A percentile compares a stretch with the other conserved stretches of the same genome.
Conservation (phyloP, 805 yeast species). For the Myxozyma udenii region DNA sequence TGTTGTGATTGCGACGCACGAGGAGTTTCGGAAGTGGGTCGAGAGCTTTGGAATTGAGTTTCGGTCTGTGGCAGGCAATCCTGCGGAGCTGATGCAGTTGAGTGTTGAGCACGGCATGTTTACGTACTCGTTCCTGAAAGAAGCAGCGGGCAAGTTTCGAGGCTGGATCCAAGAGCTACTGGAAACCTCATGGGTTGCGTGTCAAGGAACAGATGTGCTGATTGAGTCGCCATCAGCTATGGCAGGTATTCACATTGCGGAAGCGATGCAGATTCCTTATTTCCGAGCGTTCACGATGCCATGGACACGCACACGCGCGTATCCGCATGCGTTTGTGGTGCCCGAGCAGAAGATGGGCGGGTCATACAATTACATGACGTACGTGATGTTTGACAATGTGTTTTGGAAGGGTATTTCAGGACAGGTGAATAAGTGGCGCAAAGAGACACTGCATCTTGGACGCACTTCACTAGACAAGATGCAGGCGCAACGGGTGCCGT, state of each 20-base stretch:
- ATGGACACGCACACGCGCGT: constrained; percentile 93
- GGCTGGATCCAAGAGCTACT: constrained; percentile 80
- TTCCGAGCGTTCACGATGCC: constrained; percentile 98
- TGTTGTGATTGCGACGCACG: constrained; percentile 82
- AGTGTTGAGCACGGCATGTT: constrained; percentile 90
- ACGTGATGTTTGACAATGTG: constrained; percentile 86
- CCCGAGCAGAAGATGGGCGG: constrained; percentile 94
- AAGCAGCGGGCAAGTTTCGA: constrained; percentile 74
- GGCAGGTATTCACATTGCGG: constrained; percentile 95
- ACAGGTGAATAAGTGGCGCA: constrained; percentile 87
- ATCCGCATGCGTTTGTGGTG: constrained; percentile 93
- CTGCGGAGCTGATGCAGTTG: constrained; percentile 83
- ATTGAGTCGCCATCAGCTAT: constrained; percentile 96
- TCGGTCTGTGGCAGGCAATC: constrained; percentile 82
- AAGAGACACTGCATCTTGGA: constrained; percentile 57
- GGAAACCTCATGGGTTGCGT: constrained; percentile 76
- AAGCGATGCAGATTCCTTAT: constrained; percentile 83
- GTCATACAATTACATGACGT: constrained; percentile 86
- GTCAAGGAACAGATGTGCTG: constrained; percentile 75
- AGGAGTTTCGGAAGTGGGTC: constrained; percentile 77
- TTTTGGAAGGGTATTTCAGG: constrained; percentile 90
- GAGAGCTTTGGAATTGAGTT: constrained; percentile 63
- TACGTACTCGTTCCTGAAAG: constrained; percentile 76
- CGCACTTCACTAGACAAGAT: constrained; percentile 66
- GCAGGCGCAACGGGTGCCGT: constrained; percentile 80